A percentile compares a stretch with the other conserved stretches of the same genome.
phyloP scores from a whole-genome alignment of 371 early-diverging fungal genomes.

The Circinella umbellata region DNA sequence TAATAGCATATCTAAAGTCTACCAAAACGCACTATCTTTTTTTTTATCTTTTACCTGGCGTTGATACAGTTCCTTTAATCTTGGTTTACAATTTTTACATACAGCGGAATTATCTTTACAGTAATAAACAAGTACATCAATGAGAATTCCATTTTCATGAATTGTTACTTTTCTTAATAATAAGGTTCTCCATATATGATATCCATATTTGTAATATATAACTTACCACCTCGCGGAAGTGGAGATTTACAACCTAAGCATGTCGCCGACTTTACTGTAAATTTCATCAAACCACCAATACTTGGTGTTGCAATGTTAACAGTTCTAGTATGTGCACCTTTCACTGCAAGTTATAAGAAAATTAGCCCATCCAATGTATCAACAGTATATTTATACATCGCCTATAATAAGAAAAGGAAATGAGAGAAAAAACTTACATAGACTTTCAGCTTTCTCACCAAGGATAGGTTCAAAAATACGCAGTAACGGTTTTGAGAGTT shows the following conservation, averaged over 20 bases:
- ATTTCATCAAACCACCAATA: constrained; percentile 92
- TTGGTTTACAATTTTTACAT: constrained; percentile 79
- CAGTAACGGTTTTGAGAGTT: constrained; percentile 95
- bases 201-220: neutral
- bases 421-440: constrained; percentile 61
- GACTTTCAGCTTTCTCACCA: constrained; percentile 81
- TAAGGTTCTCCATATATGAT: neutral
- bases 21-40: neutral
- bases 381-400: neutral
- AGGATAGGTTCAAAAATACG: constrained; percentile 99
- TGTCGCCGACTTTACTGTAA: constrained; percentile 87
- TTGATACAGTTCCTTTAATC: constrained; percentile 79
- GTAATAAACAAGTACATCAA: neutral
- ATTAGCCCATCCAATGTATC: constrained; percentile 14
- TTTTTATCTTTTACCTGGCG: constrained; percentile 52
- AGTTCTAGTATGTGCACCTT: constrained; percentile 93
- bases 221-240: constrained; percentile 74
- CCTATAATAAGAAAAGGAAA: neutral
- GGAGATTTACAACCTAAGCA: constrained; percentile 97
- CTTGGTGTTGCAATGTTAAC: constrained; percentile 89
- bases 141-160: neutral
- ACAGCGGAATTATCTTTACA: constrained; percentile 65
- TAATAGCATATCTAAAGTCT: neutral
- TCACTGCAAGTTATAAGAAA: constrained; percentile 42
- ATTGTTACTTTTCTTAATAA: neutral